Evolutionary conservation across 495 filamentous ascomycete species (phyloP).

Genomic region (Aspergillus affinis): DNA sequence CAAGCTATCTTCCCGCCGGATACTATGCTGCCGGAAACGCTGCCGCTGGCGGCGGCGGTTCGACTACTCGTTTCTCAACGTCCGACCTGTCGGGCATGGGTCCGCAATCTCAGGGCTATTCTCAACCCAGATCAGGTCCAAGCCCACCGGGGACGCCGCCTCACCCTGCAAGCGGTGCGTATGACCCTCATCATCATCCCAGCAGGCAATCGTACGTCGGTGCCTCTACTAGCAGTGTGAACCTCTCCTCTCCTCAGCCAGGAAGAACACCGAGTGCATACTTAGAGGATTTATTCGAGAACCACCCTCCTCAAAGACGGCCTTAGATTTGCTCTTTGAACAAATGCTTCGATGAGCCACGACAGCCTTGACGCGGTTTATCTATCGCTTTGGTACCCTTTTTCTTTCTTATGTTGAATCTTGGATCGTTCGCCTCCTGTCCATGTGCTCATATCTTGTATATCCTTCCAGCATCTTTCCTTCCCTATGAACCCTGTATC

Average conservation of each 20-base stretch:
- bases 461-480: not conserved
- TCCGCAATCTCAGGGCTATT: conserved; percentile 32
- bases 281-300: conserved; percentile 88
- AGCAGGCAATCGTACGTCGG: conserved; percentile 35
- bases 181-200: conserved; percentile 32
- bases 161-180: conserved; percentile 37
- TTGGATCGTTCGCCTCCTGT: not conserved
- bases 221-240: conserved; percentile 68
- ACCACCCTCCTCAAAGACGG: conserved; percentile 40
- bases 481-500: not conserved
- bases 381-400: not conserved
- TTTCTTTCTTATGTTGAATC: not conserved
- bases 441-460: not conserved
- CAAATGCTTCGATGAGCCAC: conserved; percentile 1
- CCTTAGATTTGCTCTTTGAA: conserved; percentile 1
- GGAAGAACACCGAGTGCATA: conserved; percentile 87
- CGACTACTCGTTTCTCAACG: conserved; percentile 17
- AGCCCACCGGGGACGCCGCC: conserved; percentile 71
- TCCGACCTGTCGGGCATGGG: conserved; percentile 20
- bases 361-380: conserved; percentile 2
- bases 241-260: conserved; percentile 27
- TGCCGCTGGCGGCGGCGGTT: conserved; percentile 40
- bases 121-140: conserved; percentile 46
- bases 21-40: conserved; percentile 78
- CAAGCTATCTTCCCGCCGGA: conserved; percentile 81